phyloP scores from a whole-genome alignment of 148 eudicot genomes.

The Nepenthes mirabilis region DNA sequence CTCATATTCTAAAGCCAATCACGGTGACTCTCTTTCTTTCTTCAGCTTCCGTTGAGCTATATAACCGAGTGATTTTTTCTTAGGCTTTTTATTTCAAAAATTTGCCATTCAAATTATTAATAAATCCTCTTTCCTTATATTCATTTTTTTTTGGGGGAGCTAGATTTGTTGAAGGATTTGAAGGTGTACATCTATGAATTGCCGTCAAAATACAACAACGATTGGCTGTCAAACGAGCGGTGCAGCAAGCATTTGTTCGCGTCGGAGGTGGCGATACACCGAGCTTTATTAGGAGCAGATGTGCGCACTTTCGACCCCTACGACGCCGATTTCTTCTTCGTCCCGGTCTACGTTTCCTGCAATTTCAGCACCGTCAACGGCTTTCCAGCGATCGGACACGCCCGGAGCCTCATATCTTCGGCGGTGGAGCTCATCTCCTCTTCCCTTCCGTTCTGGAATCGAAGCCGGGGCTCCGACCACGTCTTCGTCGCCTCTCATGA shows the following conservation, averaged over 20 bases:
- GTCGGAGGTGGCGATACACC: conserved; percentile 73
- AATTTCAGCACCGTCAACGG: conserved; percentile 71
- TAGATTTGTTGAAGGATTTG: too few relatives aligned
- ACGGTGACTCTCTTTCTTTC: too few relatives aligned
- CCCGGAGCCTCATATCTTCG: conserved; percentile 33
- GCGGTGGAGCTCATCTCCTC: conserved; percentile 40
- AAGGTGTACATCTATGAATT: background rate
- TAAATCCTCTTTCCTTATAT: too few relatives aligned
- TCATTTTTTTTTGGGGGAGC: too few relatives aligned
- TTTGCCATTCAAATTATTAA: too few relatives aligned
- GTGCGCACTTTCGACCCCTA: conserved; percentile 42
- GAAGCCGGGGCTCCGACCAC: conserved; percentile 54
- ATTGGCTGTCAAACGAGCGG: conserved; percentile 42
- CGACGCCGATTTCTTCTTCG: conserved; percentile 74
- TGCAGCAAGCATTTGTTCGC: conserved; percentile 71
- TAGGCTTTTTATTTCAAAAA: too few relatives aligned
- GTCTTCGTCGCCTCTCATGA: conserved; percentile 91
- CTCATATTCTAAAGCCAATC: too few relatives aligned
- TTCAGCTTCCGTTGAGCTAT: too few relatives aligned
- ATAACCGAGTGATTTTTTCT: too few relatives aligned
- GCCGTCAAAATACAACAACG: conserved; percentile 37
- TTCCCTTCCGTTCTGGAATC: conserved; percentile 64
- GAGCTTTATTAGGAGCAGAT: conserved; percentile 14
- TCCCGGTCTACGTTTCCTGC: conserved; percentile 76
- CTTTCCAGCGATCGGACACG: conserved; percentile 67